These are phyloP conservation scores for Hortaea sp. DNA, from an alignment of 2,329 filamentous ascomycete genomes.

Conservation along the genomic window DNA sequence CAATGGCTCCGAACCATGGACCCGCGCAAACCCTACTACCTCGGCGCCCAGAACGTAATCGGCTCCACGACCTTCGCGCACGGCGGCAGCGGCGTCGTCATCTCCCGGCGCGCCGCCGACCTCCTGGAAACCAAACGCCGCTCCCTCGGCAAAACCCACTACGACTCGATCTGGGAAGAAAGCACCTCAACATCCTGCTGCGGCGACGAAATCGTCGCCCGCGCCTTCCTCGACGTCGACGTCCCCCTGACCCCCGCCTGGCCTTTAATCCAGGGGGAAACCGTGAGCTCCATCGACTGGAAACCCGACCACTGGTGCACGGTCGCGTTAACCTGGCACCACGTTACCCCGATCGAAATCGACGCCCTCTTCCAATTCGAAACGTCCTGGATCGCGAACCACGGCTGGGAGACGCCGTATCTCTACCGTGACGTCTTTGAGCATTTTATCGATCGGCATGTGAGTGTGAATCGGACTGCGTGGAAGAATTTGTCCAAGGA, in stretches of 20 bases:
- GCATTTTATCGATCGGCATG: conserved; percentile 22
- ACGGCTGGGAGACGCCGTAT: conserved; percentile 24
- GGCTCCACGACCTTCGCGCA: conserved; percentile 32
- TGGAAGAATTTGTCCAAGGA: conserved; percentile 25
- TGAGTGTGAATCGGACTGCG: conserved; percentile 19
- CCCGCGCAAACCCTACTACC: conserved; percentile 35
- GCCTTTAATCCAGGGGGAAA: conserved; percentile 37
- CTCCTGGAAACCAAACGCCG: conserved; percentile 28
- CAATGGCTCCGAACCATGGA: conserved; percentile 42
- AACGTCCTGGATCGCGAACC: conserved; percentile 18
- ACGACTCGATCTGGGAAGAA: conserved; percentile 32
- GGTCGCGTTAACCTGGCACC: conserved; percentile 30
- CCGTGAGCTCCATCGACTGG: conserved; percentile 32
- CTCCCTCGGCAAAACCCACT: conserved; percentile 27
- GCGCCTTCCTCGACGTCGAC: conserved; percentile 36
- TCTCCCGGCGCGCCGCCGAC: conserved; percentile 33
- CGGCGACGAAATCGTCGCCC: conserved; percentile 45
- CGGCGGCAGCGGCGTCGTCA: conserved; percentile 34
- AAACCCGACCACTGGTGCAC: conserved; percentile 34
- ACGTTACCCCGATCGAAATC: conserved; percentile 21
- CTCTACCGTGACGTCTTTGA: conserved; percentile 24
- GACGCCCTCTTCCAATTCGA: conserved; percentile 25
- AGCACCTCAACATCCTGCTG: conserved; percentile 40
- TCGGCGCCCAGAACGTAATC: conserved; percentile 36
- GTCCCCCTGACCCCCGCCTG: conserved; percentile 35